Evolutionary conservation across 1,284 basidiomycete species (phyloP).

Genomic region (Mycena sp.): DNA sequence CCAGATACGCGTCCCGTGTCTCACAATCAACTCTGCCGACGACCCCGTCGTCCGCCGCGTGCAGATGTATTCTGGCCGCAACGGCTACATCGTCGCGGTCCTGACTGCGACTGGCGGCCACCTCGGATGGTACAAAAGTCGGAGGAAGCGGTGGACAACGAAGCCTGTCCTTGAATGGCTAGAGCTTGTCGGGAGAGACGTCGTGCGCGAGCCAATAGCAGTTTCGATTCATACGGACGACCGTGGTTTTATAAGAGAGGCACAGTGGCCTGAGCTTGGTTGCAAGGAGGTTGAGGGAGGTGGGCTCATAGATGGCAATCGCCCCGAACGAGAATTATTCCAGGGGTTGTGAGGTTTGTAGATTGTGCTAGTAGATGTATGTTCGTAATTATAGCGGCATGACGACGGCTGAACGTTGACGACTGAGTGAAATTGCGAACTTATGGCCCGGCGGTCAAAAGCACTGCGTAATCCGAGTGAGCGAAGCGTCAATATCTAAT

Average conservation of each 20-base stretch:
- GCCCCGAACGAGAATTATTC: slow-evolving; percentile 18
- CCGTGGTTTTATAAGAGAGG: slow-evolving; percentile 69
- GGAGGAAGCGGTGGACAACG: slow-evolving; percentile 73
- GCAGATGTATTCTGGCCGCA: slow-evolving; percentile 65
- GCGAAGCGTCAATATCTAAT: no score
- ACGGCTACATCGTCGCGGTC: slow-evolving; percentile 74
- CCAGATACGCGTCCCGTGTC: slow-evolving; percentile 73
- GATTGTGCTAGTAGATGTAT: no score
- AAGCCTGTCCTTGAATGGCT: slow-evolving; percentile 83
- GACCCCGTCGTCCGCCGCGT: slow-evolving; percentile 86
- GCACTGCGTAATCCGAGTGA: no score
- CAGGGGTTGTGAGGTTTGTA: slow-evolving; percentile 19
- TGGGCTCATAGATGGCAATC: slow-evolving; percentile 49
- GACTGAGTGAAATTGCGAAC: no score
- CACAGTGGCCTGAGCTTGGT: slow-evolving; percentile 58
- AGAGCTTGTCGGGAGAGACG: slow-evolving; percentile 63
- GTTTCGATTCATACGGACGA: slow-evolving; percentile 51
- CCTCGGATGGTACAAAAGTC: slow-evolving; percentile 90
- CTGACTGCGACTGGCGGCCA: slow-evolving; percentile 89
- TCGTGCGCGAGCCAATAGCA: slow-evolving; percentile 50
- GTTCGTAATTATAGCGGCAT: no score
- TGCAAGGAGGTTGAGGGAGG: slow-evolving; percentile 55
- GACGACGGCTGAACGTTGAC: no score
- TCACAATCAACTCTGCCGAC: slow-evolving; percentile 89
- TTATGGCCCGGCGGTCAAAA: no score